Percentiles rank a stretch among this genome's conserved stretches.
phyloP scores from a whole-genome alignment of 768 basidiomycete species.

The Mycena vulgaris region DNA sequence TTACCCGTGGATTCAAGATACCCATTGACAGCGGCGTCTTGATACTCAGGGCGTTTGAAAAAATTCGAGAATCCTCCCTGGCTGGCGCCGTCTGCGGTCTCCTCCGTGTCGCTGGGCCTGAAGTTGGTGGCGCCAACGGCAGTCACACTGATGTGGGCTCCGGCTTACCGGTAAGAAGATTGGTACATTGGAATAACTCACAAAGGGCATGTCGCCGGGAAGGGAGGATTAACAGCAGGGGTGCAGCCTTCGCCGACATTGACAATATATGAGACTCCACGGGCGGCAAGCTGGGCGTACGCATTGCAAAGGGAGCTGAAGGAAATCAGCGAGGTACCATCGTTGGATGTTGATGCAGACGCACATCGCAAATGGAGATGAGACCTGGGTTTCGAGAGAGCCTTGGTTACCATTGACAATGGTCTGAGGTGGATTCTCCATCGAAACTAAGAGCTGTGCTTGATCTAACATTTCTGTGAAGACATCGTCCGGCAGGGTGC shows the following conservation, averaged over 20 bases:
- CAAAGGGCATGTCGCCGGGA: constrained; percentile 22
- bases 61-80: not conserved
- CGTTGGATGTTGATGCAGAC: not conserved
- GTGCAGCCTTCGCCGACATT: constrained; percentile 2
- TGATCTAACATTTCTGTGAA: constrained; percentile 10
- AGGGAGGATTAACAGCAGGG: not conserved
- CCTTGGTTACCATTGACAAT: constrained; percentile 9
- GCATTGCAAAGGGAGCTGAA: constrained; percentile 16
- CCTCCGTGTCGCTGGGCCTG: not conserved
- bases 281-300: constrained; percentile 19
- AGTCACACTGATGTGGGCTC: constrained; percentile 7
- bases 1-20: constrained; percentile 8
- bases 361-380: constrained; percentile 9
- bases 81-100: not conserved
- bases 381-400: constrained; percentile 10
- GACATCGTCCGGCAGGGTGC: constrained; percentile 2
- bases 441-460: not conserved
- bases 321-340: not conserved
- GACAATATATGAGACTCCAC: constrained; percentile 18
- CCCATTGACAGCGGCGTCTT: constrained; percentile 9
- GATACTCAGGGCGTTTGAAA: constrained; percentile 7
- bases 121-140: constrained; percentile 3
- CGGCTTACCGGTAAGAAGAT: not conserved
- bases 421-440: constrained; percentile 12
- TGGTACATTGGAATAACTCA: constrained; percentile 1